phyloP scores from a whole-genome alignment of 495 filamentous ascomycete genomes.

The Hypoxylon trugodes region DNA sequence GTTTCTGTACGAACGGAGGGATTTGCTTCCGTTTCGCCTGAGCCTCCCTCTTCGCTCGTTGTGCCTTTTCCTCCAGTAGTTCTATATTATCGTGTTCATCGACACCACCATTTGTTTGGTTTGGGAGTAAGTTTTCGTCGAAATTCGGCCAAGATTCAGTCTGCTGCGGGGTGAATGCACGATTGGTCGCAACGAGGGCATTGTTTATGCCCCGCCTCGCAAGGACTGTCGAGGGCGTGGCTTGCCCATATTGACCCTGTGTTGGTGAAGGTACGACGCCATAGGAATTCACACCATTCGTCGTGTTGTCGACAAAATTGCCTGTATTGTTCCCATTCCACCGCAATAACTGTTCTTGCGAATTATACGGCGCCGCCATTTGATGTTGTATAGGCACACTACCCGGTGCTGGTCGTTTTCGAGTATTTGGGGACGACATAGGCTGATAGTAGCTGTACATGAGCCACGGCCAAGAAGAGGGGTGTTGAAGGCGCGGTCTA shows the following conservation, averaged over 20 bases:
- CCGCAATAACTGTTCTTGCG: constrained; percentile 51
- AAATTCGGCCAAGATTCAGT: constrained; percentile 58
- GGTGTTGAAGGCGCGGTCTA: constrained; percentile 6
- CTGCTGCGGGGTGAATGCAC: constrained; percentile 53
- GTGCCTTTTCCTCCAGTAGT: constrained; percentile 76
- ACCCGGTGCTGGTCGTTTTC: constrained; percentile 81
- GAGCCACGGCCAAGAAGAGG: constrained; percentile 21
- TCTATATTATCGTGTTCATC: constrained; percentile 76
- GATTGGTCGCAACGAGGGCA: constrained; percentile 61
- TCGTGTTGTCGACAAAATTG: constrained; percentile 46
- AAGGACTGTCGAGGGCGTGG: constrained; percentile 67
- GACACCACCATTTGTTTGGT: constrained; percentile 47
- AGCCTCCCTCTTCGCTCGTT: constrained; percentile 80
- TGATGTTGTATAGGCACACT: constrained; percentile 58
- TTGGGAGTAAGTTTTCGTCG: constrained; percentile 50
- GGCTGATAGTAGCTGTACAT: constrained; percentile 47
- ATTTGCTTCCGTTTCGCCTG: constrained; percentile 91
- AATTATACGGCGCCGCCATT: constrained; percentile 54
- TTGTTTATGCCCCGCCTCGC: constrained; percentile 71
- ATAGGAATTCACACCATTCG: constrained; percentile 49
- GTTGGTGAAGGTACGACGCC: constrained; percentile 53
- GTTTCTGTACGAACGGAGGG: constrained; percentile 96
- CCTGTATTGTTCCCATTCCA: constrained; percentile 51
- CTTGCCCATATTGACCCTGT: constrained; percentile 52
- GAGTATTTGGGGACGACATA: constrained; percentile 62